These are phyloP conservation scores for Lichina pygmaea DNA, from an alignment of 495 filamentous ascomycete genomes.

Conservation along the genomic window DNA sequence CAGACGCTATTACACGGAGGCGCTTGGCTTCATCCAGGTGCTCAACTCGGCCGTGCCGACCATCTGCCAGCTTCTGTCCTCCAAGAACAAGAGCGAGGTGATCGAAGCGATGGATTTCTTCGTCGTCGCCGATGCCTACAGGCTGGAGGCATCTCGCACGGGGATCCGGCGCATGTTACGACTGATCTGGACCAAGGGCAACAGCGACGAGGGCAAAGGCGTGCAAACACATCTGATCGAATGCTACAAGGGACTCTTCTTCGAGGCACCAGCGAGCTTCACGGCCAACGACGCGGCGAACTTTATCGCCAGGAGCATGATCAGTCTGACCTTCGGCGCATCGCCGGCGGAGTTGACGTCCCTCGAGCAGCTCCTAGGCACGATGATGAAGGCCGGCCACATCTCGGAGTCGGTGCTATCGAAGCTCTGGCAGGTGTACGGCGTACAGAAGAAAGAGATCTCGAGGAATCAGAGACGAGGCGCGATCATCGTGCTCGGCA, in stretches of 20 bases:
- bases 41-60: constrained; percentile 51
- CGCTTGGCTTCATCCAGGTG: constrained; percentile 84
- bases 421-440: constrained; percentile 95
- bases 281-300: constrained; percentile 76
- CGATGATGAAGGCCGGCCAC: constrained; percentile 87
- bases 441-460: constrained; percentile 77
- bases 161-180: constrained; percentile 88
- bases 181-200: constrained; percentile 97
- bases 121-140: constrained; percentile 79
- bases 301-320: constrained; percentile 95
- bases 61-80: constrained; percentile 66
- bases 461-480: constrained; percentile 78
- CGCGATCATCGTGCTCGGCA: constrained; percentile 86
- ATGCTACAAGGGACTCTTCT: constrained; percentile 87
- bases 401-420: constrained; percentile 65
- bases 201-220: constrained; percentile 95
- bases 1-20: constrained; percentile 70
- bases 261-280: constrained; percentile 74
- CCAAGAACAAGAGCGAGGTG: constrained; percentile 90
- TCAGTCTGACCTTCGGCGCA: constrained; percentile 84
- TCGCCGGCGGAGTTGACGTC: constrained; percentile 87
- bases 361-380: constrained; percentile 76
- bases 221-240: constrained; percentile 94
- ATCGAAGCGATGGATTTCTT: constrained; percentile 99
- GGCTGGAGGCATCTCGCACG: constrained; percentile 64